These are phyloP conservation scores for Alternaria longipes DNA, from an alignment of 2,329 filamentous ascomycete genomes.

Conservation along the genomic window DNA sequence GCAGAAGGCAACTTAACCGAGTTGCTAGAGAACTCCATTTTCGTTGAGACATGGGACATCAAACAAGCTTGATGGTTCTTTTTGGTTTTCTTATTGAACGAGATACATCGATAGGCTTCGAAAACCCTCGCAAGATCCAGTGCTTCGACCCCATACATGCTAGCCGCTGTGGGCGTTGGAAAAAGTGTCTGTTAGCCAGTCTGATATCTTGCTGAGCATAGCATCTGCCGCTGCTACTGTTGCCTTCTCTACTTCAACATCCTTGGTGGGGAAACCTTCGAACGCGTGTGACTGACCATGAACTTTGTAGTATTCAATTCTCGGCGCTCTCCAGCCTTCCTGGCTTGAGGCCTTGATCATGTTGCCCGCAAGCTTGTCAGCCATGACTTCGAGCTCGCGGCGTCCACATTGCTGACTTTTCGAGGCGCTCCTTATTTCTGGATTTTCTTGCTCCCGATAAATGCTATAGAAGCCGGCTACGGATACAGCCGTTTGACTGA, in stretches of 20 bases:
- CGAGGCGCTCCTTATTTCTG: no score
- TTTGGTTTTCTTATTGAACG: neutral
- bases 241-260: neutral
- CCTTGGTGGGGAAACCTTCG: no score
- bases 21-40: neutral
- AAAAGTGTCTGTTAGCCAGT: neutral
- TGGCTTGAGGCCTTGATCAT: no score
- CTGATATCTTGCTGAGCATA: neutral
- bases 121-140: neutral
- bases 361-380: neutral
- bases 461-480: neutral
- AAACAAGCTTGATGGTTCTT: neutral
- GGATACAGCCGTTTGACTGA: neutral
- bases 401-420: neutral
- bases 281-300: no score
- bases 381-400: no score
- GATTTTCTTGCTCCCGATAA: no score
- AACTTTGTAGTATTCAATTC: no score
- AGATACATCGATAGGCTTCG: neutral
- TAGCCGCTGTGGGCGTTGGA: neutral
- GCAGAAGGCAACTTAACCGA: neutral
- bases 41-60: neutral
- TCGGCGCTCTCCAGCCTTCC: no score
- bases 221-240: neutral
- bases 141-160: neutral